Conservation (phyloP, 768 basidiomycete genomes). For the Naganishia vaughanmartiniae region DNA sequence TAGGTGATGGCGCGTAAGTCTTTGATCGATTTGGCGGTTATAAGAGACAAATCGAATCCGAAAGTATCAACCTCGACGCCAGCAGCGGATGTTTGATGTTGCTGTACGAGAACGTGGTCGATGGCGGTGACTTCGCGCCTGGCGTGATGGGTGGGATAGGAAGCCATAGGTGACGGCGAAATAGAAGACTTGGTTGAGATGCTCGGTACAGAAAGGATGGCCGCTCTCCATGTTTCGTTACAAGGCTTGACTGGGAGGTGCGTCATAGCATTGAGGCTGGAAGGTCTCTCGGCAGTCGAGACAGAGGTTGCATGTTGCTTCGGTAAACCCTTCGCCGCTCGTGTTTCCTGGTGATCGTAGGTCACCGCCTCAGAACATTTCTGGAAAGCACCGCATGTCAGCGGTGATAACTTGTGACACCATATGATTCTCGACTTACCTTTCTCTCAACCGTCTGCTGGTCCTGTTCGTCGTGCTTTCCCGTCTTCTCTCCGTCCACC, state of each 20-base stretch:
- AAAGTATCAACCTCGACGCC: constrained; percentile 32
- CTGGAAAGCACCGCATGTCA: too few relatives aligned
- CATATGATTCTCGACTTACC: constrained; percentile 56
- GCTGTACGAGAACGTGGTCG: too few relatives aligned
- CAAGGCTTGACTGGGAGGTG: constrained; percentile 26
- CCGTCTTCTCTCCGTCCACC: constrained; percentile 41
- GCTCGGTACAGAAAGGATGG: not conserved
- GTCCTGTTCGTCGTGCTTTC: constrained; percentile 53
- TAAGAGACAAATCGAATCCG: constrained; percentile 55
- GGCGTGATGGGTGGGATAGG: constrained; percentile 38
- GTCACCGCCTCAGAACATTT: not conserved
- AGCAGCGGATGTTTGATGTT: constrained; percentile 39
- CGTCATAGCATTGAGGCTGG: not conserved
- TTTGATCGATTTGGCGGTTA: constrained; percentile 78
- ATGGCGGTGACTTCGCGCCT: too few relatives aligned
- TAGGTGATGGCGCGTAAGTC: constrained; percentile 75
- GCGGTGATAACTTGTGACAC: not conserved
- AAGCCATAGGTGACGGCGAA: constrained; percentile 38
- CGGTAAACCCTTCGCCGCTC: constrained; percentile 31
- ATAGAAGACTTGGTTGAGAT: not conserved
- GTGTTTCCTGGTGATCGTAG: constrained; percentile 29
- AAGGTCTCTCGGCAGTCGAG: constrained; percentile 21
- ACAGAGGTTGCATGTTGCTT: constrained; percentile 9
- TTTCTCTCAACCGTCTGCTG: constrained; percentile 52
- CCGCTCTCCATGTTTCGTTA: constrained; percentile 7